phyloP scores from a whole-genome alignment of 2,329 filamentous ascomycete genomes.

The Verticillium nonalfalfae region DNA sequence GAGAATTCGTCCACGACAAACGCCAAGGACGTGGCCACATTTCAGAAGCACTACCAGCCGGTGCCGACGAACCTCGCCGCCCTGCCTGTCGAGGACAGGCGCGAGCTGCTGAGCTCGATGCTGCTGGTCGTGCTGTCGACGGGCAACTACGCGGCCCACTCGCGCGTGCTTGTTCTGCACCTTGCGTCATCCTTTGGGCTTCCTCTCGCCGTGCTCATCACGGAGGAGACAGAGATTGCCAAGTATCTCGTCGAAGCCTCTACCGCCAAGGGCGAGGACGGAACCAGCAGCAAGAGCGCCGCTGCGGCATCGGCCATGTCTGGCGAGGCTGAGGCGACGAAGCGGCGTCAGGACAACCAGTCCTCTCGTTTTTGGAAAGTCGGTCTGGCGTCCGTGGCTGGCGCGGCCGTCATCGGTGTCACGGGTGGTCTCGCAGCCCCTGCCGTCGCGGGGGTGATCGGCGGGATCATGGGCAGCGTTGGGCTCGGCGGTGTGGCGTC shows the following conservation, averaged over 20 bases:
- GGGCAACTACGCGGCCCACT: slow-evolving; percentile 70
- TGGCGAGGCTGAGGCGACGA: slow-evolving; percentile 69
- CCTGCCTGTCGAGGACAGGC: slow-evolving; percentile 50
- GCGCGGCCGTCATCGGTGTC: slow-evolving; percentile 83
- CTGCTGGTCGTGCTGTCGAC: slow-evolving; percentile 65
- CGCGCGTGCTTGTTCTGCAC: slow-evolving; percentile 61
- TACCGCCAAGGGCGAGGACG: slow-evolving; percentile 26
- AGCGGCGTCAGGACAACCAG: slow-evolving; percentile 65
- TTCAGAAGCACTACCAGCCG: slow-evolving; percentile 47
- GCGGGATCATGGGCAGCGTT: slow-evolving; percentile 76
- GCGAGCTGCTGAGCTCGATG: slow-evolving; percentile 61
- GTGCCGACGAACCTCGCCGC: slow-evolving; percentile 48
- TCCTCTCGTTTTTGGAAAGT: slow-evolving; percentile 79
- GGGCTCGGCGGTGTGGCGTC: slow-evolving; percentile 81
- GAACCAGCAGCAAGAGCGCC: slow-evolving; percentile 20
- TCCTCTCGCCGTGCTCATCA: slow-evolving; percentile 53
- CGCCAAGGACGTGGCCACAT: slow-evolving; percentile 28
- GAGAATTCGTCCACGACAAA: slow-evolving; percentile 14
- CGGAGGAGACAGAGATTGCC: slow-evolving; percentile 70
- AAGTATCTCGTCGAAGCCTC: slow-evolving; percentile 65
- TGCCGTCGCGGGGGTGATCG: slow-evolving; percentile 78
- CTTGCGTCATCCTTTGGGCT: slow-evolving; percentile 62
- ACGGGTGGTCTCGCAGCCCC: slow-evolving; percentile 89
- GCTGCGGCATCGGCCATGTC: slow-evolving; percentile 41
- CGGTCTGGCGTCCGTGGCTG: slow-evolving; percentile 79